Percentiles rank a stretch among this genome's conserved stretches.
These are phyloP conservation scores for Astrocystis sublimbata DNA, from an alignment of 495 filamentous ascomycete genomes.

Conservation along the genomic window DNA sequence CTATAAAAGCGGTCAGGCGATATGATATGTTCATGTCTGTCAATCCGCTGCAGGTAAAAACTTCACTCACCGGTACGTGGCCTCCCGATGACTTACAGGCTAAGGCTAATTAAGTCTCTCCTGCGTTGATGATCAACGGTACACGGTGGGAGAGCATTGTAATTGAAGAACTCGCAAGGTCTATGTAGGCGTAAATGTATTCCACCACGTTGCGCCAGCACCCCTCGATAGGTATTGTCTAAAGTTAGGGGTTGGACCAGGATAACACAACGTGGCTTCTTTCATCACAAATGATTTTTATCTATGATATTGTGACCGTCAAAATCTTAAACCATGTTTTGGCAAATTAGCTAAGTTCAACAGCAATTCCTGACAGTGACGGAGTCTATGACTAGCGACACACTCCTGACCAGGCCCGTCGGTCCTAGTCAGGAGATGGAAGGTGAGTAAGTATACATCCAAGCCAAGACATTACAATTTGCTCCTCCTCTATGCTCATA, in stretches of 20 bases:
- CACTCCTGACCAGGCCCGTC: constrained; percentile 5
- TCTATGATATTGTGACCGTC: neutral
- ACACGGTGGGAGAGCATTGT: neutral
- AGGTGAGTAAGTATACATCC: too few relatives aligned
- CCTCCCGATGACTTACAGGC: neutral
- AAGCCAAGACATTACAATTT: neutral
- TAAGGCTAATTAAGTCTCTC: neutral
- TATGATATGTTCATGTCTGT: neutral
- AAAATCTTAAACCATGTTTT: neutral
- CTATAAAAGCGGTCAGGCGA: neutral
- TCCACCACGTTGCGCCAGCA: neutral
- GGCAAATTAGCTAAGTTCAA: neutral
- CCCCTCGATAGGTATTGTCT: neutral
- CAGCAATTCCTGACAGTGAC: neutral
- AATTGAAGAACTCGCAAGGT: neutral
- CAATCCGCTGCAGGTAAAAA: neutral
- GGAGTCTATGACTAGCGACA: neutral
- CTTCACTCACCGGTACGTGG: neutral
- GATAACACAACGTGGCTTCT: neutral
- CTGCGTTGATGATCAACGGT: neutral
- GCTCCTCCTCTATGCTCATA: neutral
- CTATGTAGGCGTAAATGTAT: neutral
- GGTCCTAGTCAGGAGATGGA: neutral
- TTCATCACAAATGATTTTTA: neutral
- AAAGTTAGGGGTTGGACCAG: neutral